Conservation (phyloP, 2,329 filamentous ascomycete genomes). For the Torrubiella hemipterigena region DNA sequence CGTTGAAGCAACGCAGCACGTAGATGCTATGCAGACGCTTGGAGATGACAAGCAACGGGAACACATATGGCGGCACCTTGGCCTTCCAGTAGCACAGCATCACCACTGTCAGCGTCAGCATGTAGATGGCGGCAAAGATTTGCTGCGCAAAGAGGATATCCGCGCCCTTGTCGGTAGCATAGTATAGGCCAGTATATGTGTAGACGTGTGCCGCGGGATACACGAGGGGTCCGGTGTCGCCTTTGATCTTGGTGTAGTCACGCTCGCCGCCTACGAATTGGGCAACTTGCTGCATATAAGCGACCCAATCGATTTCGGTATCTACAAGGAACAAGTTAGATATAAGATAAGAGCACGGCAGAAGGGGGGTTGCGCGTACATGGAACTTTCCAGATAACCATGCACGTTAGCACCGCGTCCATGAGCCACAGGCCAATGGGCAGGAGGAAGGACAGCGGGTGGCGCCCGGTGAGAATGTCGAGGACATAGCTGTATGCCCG, state of each 20-base stretch:
- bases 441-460: slow-evolving; percentile 35
- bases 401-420: slow-evolving; percentile 59
- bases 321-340: slow-evolving; percentile 34
- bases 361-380: slow-evolving; percentile 42
- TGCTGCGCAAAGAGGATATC: slow-evolving; percentile 74
- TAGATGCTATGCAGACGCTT: slow-evolving; percentile 93
- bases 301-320: slow-evolving; percentile 95
- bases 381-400: slow-evolving; percentile 71
- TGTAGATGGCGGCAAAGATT: slow-evolving; percentile 70
- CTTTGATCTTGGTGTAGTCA: slow-evolving; percentile 76
- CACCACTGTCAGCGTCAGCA: slow-evolving; percentile 62
- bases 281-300: slow-evolving; percentile 89
- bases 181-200: slow-evolving; percentile 71
- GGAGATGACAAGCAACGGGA: slow-evolving; percentile 74
- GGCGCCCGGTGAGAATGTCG: slow-evolving; percentile 35
- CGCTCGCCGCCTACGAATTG: slow-evolving; percentile 75
- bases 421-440: slow-evolving; percentile 52
- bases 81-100: slow-evolving; percentile 72
- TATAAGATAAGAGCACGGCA: not conserved
- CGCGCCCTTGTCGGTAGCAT: slow-evolving; percentile 61
- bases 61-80: slow-evolving; percentile 75
- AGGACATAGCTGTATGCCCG: slow-evolving; percentile 17
- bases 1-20: slow-evolving; percentile 87
- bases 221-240: slow-evolving; percentile 83
- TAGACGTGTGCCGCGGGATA: slow-evolving; percentile 94